Percentiles rank a stretch among this genome's conserved stretches.
phyloP scores from a whole-genome alignment of 2,329 filamentous ascomycete genomes.

The Tetracladium maxilliforme region DNA sequence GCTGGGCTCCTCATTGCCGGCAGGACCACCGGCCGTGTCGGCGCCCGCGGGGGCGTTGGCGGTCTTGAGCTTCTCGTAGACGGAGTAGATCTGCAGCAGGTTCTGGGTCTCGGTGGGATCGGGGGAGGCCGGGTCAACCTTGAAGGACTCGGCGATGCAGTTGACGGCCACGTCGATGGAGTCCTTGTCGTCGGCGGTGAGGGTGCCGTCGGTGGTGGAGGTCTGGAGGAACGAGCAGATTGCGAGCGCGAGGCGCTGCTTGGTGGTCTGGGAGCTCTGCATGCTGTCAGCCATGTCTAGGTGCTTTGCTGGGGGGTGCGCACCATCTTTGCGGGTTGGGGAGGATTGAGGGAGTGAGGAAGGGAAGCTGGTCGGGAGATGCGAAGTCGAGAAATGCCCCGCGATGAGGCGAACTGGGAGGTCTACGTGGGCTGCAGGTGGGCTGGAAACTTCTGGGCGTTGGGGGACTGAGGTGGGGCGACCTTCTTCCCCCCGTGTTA shows the following conservation, averaged over 20 bases:
- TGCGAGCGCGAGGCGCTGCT: slow-evolving; percentile 83
- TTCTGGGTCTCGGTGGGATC: slow-evolving; percentile 65
- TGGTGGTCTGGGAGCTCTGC: slow-evolving; percentile 10
- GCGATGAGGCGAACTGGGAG: too few species aligned
- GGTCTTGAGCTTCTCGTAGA: slow-evolving; percentile 85
- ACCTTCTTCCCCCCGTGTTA: too few species aligned
- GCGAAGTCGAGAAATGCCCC: too few species aligned
- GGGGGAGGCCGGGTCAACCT: slow-evolving; percentile 73
- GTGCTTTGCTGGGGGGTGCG: too few species aligned
- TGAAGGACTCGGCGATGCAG: slow-evolving; percentile 91
- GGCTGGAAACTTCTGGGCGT: too few species aligned
- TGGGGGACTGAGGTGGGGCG: too few species aligned
- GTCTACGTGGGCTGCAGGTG: too few species aligned
- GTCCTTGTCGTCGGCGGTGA: slow-evolving; percentile 78
- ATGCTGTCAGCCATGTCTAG: too few species aligned
- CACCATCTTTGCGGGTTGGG: too few species aligned
- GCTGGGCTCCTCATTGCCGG: slow-evolving; percentile 22
- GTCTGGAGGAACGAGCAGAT: slow-evolving; percentile 89
- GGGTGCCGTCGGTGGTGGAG: slow-evolving; percentile 76
- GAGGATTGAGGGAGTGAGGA: too few species aligned
- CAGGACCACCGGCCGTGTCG: slow-evolving; percentile 25
- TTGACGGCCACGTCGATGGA: slow-evolving; percentile 87
- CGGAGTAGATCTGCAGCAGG: slow-evolving; percentile 80
- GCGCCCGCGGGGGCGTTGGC: slow-evolving; percentile 19
- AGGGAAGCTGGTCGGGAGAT: too few species aligned